A percentile compares a stretch with the other conserved stretches of the same genome.
Conservation (phyloP, 371 early-diverging fungal genomes). For the Funneliformis caledonium region DNA sequence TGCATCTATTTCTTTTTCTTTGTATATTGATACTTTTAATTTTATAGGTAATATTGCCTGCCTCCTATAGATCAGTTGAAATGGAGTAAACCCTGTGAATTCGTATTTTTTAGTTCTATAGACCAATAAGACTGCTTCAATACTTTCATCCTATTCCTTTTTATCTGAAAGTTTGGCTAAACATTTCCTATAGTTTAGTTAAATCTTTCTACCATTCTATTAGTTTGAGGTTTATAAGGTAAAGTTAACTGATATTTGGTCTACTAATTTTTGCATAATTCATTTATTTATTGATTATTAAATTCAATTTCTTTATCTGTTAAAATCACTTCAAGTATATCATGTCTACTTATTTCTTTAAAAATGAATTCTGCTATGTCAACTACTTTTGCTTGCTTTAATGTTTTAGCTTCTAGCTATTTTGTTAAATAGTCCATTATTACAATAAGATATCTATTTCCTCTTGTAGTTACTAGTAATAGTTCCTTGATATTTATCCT, state of each 20-base stretch:
- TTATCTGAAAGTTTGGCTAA: conserved; percentile 33
- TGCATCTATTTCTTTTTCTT: no score
- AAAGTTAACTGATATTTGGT: conserved; percentile 23
- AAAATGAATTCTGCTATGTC: conserved; percentile 47
- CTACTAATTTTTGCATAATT: neutral
- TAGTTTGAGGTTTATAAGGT: conserved; percentile 42
- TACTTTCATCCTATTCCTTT: conserved; percentile 27
- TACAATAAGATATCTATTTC: conserved; percentile 51
- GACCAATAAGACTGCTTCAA: conserved; percentile 28
- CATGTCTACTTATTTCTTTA: conserved; percentile 44
- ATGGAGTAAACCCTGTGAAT: conserved; percentile 11
- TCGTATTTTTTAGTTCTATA: conserved; percentile 22
- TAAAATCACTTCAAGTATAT: conserved; percentile 45
- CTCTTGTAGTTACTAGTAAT: conserved; percentile 39
- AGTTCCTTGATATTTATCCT: conserved; percentile 51
- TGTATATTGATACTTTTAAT: neutral
- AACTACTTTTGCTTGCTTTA: conserved; percentile 40
- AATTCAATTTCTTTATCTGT: conserved; percentile 45
- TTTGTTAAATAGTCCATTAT: conserved; percentile 48
- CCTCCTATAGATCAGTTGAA: conserved; percentile 35
- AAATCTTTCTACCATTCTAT: neutral
- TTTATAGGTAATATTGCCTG: conserved; percentile 15
- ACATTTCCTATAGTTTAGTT: conserved; percentile 35
- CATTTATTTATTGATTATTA: neutral
- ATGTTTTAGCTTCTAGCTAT: conserved; percentile 37